phyloP scores from a whole-genome alignment of 1,284 basidiomycete species.

The Neonothopanus nambi region DNA sequence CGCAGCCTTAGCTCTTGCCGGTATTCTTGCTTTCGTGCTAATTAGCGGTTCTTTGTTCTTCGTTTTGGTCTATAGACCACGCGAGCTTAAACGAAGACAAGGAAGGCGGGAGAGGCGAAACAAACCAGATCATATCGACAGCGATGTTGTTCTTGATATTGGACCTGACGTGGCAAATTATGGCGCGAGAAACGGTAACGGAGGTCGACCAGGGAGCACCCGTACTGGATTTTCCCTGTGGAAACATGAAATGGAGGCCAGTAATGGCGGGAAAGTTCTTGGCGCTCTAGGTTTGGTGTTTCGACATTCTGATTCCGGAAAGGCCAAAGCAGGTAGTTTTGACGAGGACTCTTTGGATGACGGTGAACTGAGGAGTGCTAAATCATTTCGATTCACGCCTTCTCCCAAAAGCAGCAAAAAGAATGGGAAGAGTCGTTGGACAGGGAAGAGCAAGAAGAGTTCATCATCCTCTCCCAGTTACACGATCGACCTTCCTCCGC shows the following conservation, averaged over 20 bases:
- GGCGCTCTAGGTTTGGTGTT: slow-evolving; percentile 39
- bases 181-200: background rate
- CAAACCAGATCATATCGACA: slow-evolving; percentile 13
- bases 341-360: slow-evolving; percentile 26
- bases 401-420: background rate
- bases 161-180: background rate
- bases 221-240: slow-evolving; percentile 40
- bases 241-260: slow-evolving; percentile 38
- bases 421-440: slow-evolving; percentile 27
- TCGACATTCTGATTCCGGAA: slow-evolving; percentile 35
- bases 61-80: slow-evolving; percentile 46
- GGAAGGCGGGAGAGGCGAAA: slow-evolving; percentile 26
- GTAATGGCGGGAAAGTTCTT: slow-evolving; percentile 25
- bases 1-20: slow-evolving; percentile 60
- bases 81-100: slow-evolving; percentile 28
- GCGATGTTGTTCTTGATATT: slow-evolving; percentile 27
- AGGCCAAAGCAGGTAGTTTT: slow-evolving; percentile 13
- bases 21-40: slow-evolving; percentile 50
- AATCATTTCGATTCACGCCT: slow-evolving; percentile 7
- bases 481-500: slow-evolving; percentile 33
- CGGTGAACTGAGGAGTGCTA: slow-evolving; percentile 15
- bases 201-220: slow-evolving; percentile 19
- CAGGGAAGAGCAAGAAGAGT: slow-evolving; percentile 20
- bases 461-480: slow-evolving; percentile 36
- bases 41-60: slow-evolving; percentile 41